Base-by-base conservation (phyloP, 2,329 filamentous ascomycete species). In the Conoideocrella luteorostrata region DNA sequence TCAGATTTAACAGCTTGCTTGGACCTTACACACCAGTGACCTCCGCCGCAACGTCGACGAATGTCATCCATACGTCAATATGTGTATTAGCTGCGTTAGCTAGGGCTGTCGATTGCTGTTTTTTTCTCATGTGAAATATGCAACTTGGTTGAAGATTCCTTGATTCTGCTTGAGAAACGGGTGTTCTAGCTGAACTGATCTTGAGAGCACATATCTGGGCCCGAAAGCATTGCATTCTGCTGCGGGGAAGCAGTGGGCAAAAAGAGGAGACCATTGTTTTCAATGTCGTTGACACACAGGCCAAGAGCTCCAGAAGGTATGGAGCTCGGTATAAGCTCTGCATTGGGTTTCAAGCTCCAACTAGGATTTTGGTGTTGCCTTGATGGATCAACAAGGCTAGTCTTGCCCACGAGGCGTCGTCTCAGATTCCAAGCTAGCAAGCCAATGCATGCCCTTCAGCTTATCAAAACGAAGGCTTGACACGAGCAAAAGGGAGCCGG, bases 1-100 rank as follows among this genome's bases (percentile, higher is more conserved):
- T 28, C 37, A 45, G 37, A 40, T 40, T 28, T 44, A 18, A n/a
- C n/a, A n/a, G n/a, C n/a, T n/a, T n/a, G 35, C n/a, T 29, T 44
- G 42, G 26, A 44, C 39, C 34, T 39, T 34, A 17, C 21, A 24
- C 33, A 32, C 34, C 24, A 28, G 13, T 13, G 5, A 18, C 13
- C n/a, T 10, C 5, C 9, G n/a, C 5, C 5, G 20, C 6, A 28
- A 12, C 36, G 10, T 29, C 29, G 24, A 13, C 20, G 10, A 2
- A 20, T 34, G 35, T 38, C 34, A 34, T 37, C 17, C 28, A 20
- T 38, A 23, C 33, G 41, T 33, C 21, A 42, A 39, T 21, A 28
- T 30, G 38, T 29, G 26, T 9, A 39, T 39, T 13, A 5, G 24
- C 9, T 20, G 37, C 26, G 24, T 29, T 30, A 39, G 17, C 17